Evolutionary conservation across 208 protist species (phyloP).

Genomic region (Leishmania lainsoni): DNA sequence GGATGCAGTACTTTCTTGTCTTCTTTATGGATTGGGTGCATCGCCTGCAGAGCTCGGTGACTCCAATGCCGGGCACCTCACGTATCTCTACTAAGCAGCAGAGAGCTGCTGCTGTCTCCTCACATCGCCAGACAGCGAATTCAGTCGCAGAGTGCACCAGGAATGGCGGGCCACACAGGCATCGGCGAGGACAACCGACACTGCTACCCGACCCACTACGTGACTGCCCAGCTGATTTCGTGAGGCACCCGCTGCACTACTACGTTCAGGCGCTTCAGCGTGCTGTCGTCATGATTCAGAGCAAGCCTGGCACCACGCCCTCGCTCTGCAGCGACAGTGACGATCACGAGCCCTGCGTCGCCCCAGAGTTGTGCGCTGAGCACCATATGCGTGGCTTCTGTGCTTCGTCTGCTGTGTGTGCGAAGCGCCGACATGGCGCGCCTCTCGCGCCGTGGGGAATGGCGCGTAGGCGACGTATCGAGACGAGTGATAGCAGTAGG

Average conservation of each 20-base stretch:
- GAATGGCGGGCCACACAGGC: not conserved
- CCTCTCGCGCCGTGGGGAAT: not conserved
- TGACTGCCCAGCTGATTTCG: not conserved
- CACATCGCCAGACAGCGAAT: not conserved
- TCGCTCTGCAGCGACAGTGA: not conserved
- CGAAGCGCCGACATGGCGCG: not conserved
- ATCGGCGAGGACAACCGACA: not conserved
- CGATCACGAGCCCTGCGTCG: not conserved
- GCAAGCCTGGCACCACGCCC: too few relatives aligned
- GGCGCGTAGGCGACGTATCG: not conserved
- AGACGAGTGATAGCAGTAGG: not conserved
- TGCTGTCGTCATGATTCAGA: not conserved
- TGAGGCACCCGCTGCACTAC: constrained; percentile 8
- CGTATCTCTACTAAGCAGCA: not conserved
- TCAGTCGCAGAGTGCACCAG: not conserved
- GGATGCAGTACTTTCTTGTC: constrained; percentile 12
- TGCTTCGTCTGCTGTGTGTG: not conserved
- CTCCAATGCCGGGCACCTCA: not conserved
- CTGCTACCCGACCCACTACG: not conserved
- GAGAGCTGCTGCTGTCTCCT: not conserved
- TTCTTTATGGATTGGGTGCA: constrained; percentile 26
- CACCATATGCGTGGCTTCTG: not conserved
- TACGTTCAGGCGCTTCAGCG: constrained; percentile 8
- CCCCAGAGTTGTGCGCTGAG: not conserved
- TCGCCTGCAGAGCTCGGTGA: not conserved